These are phyloP conservation scores for Zoysia matrella DNA, from an alignment of 202 grass and related monocot species.

Conservation along the genomic window DNA sequence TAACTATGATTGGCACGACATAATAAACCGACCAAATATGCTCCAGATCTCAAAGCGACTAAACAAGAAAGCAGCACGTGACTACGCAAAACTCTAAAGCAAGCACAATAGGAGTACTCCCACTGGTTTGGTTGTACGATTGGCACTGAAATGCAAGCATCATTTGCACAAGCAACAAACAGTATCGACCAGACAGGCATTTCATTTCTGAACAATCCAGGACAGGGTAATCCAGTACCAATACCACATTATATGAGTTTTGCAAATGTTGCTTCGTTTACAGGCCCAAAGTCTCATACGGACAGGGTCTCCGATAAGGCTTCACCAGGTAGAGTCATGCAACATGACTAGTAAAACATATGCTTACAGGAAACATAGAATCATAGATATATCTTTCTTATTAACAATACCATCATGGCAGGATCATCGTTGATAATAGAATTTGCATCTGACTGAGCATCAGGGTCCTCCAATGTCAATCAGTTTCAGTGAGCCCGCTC, in stretches of 20 bases:
- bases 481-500: conserved; percentile 69
- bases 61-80: not conserved
- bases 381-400: conserved; percentile 51
- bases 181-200: not conserved
- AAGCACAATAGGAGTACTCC: not conserved
- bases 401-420: conserved; percentile 45
- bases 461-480: conserved; percentile 18
- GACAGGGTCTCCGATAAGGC: conserved; percentile 29
- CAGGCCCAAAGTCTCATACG: conserved; percentile 41
- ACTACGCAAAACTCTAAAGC: not conserved
- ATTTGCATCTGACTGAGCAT: conserved; percentile 34
- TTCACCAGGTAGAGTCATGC: conserved; percentile 51
- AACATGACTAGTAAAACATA: conserved; percentile 32
- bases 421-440: conserved; percentile 15
- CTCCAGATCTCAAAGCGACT: not conserved
- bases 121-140: not conserved
- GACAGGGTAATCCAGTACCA: conserved; percentile 32
- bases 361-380: conserved; percentile 42
- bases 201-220: conserved; percentile 17
- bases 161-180: not conserved
- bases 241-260: conserved; percentile 52
- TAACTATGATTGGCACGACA: not conserved
- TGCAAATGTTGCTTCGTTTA: conserved; percentile 45
- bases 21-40: not conserved
- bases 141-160: not conserved